A percentile compares a stretch with the other conserved stretches of the same genome.
phyloP scores from a whole-genome alignment of 129 eudicot species.

The Heracleum sosnowskyi region DNA sequence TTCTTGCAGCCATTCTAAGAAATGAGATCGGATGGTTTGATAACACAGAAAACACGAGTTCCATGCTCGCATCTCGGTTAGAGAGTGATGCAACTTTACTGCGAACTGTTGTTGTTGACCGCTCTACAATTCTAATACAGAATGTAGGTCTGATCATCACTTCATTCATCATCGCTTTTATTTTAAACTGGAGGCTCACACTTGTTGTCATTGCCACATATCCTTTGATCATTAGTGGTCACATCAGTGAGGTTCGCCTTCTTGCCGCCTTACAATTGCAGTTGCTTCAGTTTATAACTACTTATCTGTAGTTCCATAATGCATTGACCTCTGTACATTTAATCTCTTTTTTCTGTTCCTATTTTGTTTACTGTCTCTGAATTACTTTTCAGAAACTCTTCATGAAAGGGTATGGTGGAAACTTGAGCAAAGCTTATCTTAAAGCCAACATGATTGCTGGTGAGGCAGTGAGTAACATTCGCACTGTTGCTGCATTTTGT shows the following conservation, averaged over 20 bases:
- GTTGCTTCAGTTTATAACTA: not conserved
- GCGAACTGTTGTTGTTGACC: conserved; percentile 82
- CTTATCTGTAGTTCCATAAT: not conserved
- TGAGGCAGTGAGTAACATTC: conserved; percentile 92
- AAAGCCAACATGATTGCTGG: conserved; percentile 99
- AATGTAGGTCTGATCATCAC: conserved; percentile 79
- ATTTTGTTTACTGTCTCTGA: not conserved
- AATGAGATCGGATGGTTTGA: conserved; percentile 99
- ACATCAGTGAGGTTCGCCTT: conserved; percentile 78
- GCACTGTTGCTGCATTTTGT: conserved; percentile 98
- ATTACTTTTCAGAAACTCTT: conserved; percentile 73
- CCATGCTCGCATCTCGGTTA: conserved; percentile 91
- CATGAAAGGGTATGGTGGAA: conserved; percentile 94
- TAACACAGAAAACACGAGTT: conserved; percentile 73
- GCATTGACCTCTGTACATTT: not conserved
- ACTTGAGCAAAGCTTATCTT: conserved; percentile 92
- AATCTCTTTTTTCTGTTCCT: not conserved
- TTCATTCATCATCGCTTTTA: conserved; percentile 83
- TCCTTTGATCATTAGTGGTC: conserved; percentile 90
- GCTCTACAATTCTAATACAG: conserved; percentile 73
- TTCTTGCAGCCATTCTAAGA: conserved; percentile 74
- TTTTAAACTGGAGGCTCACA: conserved; percentile 89
- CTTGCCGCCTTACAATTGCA: not conserved
- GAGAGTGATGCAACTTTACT: conserved; percentile 91
- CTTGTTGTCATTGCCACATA: conserved; percentile 84